Percentiles rank a stretch among this genome's conserved stretches.
These are phyloP conservation scores for Gymnopus androsaceus DNA, from an alignment of 1,284 basidiomycete species.

Conservation along the genomic window DNA sequence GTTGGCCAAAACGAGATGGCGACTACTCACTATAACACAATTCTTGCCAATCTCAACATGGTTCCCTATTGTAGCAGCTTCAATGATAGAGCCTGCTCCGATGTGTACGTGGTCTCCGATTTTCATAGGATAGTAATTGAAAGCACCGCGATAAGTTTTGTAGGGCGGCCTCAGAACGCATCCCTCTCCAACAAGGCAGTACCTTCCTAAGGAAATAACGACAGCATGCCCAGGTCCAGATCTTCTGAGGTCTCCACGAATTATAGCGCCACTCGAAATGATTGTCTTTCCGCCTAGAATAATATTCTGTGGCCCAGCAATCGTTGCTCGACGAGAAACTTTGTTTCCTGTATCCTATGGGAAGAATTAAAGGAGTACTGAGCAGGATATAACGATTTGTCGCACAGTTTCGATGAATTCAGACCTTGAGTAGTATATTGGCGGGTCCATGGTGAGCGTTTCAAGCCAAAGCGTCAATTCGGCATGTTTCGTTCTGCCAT, in stretches of 20 bases:
- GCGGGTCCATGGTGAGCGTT: constrained; percentile 74
- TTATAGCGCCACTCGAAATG: constrained; percentile 85
- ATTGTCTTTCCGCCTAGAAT: constrained; percentile 97
- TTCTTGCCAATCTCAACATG: constrained; percentile 95
- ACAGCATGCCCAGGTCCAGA: constrained; percentile 88
- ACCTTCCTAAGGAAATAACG: constrained; percentile 89
- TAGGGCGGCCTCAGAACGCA: constrained; percentile 91
- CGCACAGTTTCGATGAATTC: constrained; percentile 83
- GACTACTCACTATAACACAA: constrained; percentile 77
- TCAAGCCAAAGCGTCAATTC: no score
- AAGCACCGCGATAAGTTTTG: constrained; percentile 87
- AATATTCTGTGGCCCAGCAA: constrained; percentile 94
- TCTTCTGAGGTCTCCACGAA: constrained; percentile 86
- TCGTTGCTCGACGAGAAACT: constrained; percentile 91
- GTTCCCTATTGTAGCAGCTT: constrained; percentile 93
- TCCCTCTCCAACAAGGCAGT: constrained; percentile 89
- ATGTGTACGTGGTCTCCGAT: constrained; percentile 95
- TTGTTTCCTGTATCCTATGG: constrained; percentile 83
- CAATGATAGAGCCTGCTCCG: constrained; percentile 83
- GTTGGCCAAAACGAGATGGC: constrained; percentile 18
- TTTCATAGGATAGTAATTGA: constrained; percentile 98
- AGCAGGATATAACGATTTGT: constrained; percentile 4
- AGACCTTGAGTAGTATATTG: constrained; percentile 73
- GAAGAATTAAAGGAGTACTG: constrained; percentile 22
- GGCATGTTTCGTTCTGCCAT: constrained; percentile 16